Conservation (phyloP, 1,139 yeast species). For the Candida sanyaensis region DNA sequence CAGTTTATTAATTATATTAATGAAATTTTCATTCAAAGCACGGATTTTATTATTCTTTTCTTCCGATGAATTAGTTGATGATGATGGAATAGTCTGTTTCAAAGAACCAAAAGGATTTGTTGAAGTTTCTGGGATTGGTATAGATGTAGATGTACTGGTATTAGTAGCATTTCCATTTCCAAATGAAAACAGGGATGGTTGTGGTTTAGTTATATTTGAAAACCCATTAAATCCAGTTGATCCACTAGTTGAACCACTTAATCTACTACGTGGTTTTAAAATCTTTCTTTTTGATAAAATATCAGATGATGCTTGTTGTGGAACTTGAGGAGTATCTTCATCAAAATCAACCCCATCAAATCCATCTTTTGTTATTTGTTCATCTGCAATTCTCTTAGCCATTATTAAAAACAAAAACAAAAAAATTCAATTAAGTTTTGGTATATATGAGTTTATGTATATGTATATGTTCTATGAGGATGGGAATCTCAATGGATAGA, state of each 20-base stretch:
- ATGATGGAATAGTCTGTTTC: background rate
- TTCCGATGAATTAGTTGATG: slow-evolving; percentile 2
- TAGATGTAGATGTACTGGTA: too few relatives aligned
- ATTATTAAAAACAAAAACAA: too few relatives aligned
- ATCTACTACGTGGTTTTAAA: slow-evolving; percentile 53
- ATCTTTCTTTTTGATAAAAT: slow-evolving; percentile 71
- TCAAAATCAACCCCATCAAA: slow-evolving; percentile 25
- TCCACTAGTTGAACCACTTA: slow-evolving; percentile 8
- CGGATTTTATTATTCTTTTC: slow-evolving; percentile 46
- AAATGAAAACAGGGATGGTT: background rate
- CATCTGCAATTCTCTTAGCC: slow-evolving; percentile 70
- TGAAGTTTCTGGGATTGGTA: slow-evolving; percentile 1
- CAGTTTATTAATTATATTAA: slow-evolving; percentile 48
- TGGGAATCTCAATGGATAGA: too few relatives aligned
- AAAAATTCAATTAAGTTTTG: too few relatives aligned
- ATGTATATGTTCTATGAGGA: too few relatives aligned
- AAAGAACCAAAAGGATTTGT: slow-evolving; percentile 4
- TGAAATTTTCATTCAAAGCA: slow-evolving; percentile 71
- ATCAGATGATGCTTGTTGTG: slow-evolving; percentile 55
- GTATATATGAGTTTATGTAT: too few relatives aligned
- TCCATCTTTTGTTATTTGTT: slow-evolving; percentile 54
- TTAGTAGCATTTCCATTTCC: slow-evolving; percentile 1
- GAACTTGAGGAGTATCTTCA: slow-evolving; percentile 25
- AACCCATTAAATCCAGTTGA: slow-evolving; percentile 13
- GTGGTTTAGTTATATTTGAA: slow-evolving; percentile 2